Evolutionary conservation across 139 green algal species (phyloP).

Genomic region (Coccomyxa sp.): DNA sequence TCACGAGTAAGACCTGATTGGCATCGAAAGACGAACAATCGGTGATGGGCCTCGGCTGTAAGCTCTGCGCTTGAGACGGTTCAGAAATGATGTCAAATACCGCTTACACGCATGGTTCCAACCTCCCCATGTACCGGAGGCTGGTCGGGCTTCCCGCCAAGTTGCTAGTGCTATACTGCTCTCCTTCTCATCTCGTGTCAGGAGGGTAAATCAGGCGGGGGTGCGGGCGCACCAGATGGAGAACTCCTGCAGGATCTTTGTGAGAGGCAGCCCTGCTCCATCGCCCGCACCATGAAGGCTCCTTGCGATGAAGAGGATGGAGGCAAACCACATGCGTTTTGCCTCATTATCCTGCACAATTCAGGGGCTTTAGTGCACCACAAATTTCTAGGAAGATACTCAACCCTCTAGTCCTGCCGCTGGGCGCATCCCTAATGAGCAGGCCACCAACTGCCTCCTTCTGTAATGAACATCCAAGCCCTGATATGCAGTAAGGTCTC

Average conservation of each 20-base stretch:
- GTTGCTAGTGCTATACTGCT: too few species aligned
- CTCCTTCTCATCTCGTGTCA: too few species aligned
- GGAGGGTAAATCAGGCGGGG: not conserved
- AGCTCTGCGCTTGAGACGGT: not conserved
- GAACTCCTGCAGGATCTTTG: conserved; percentile 6
- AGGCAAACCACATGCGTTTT: conserved; percentile 9
- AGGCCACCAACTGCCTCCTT: too few species aligned
- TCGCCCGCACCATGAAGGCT: not conserved
- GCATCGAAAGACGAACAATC: not conserved
- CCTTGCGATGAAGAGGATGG: conserved; percentile 15
- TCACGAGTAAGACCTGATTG: not conserved
- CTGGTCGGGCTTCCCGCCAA: conserved; percentile 1
- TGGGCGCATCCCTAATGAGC: too few species aligned
- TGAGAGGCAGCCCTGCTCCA: not conserved
- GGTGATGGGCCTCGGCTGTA: too few species aligned
- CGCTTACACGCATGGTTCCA: too few species aligned
- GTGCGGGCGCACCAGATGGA: not conserved
- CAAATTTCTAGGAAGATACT: too few species aligned
- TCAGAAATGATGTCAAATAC: not conserved
- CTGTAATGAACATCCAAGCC: too few species aligned
- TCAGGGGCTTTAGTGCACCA: too few species aligned
- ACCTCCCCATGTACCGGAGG: not conserved
- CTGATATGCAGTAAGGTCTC: too few species aligned
- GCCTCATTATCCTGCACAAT: conserved; percentile 1
- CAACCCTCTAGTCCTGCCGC: too few species aligned